Conservation (phyloP, 768 basidiomycete genomes). For the Suillus occidentalis region DNA sequence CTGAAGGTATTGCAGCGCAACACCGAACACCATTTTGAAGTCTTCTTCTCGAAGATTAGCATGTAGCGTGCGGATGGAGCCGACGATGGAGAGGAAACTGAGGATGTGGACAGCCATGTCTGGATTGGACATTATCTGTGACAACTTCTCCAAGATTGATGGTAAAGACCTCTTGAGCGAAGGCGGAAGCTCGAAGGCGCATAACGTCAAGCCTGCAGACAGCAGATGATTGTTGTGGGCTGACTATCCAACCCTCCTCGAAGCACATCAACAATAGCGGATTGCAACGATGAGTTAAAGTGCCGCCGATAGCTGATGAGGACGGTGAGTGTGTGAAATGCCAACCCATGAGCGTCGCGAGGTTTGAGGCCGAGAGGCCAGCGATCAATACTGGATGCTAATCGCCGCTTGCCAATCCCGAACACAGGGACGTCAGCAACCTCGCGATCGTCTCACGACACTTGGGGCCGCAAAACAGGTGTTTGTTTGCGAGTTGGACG, state of each 20-base stretch:
- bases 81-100: constrained; percentile 85
- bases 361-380: constrained; percentile 65
- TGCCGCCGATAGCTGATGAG: constrained; percentile 83
- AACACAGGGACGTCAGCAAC: constrained; percentile 68
- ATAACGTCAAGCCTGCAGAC: constrained; percentile 86
- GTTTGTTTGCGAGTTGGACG: constrained; percentile 90
- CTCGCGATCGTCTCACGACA: constrained; percentile 61
- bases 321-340: constrained; percentile 85
- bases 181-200: constrained; percentile 81
- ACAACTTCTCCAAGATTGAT: constrained; percentile 80
- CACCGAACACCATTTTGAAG: constrained; percentile 92
- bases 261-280: constrained; percentile 73
- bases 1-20: constrained; percentile 91
- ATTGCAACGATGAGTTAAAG: constrained; percentile 66
- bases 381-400: constrained; percentile 55
- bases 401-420: constrained; percentile 55
- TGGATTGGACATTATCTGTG: constrained; percentile 92
- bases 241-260: constrained; percentile 66
- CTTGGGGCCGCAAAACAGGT: constrained; percentile 90
- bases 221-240: constrained; percentile 80
- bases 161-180: constrained; percentile 81
- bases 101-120: constrained; percentile 96
- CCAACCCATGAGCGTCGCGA: constrained; percentile 84
- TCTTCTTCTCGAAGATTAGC: constrained; percentile 90
- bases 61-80: constrained; percentile 75